A percentile compares a stretch with the other conserved stretches of the same genome.
These are phyloP conservation scores for Daldinia loculata DNA, from an alignment of 495 filamentous ascomycete genomes.

Conservation along the genomic window DNA sequence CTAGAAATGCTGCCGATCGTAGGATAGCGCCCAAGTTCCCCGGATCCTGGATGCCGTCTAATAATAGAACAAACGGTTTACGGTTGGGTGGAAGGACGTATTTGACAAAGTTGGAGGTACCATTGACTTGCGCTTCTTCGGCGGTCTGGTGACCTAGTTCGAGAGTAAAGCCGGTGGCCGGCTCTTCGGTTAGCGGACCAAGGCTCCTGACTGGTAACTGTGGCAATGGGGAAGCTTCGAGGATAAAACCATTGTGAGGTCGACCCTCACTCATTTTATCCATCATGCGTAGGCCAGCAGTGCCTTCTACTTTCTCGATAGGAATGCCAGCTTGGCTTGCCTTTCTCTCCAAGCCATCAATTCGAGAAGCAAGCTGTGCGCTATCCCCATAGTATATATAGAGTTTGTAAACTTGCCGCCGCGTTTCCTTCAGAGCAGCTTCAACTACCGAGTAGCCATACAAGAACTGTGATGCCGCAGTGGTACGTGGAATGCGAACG, in stretches of 20 bases:
- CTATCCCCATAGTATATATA: conserved; percentile 74
- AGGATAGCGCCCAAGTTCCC: conserved; percentile 92
- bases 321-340: conserved; percentile 65
- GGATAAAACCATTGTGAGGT: conserved; percentile 89
- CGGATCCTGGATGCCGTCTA: conserved; percentile 87
- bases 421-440: conserved; percentile 74
- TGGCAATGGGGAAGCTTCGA: conserved; percentile 87
- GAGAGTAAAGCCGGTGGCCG: conserved; percentile 62
- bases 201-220: conserved; percentile 73
- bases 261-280: conserved; percentile 84
- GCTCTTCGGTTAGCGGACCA: conserved; percentile 52
- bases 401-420: conserved; percentile 81
- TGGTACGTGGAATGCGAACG: conserved; percentile 77
- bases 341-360: conserved; percentile 61
- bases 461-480: conserved; percentile 88
- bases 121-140: conserved; percentile 78
- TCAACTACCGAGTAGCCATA: conserved; percentile 86
- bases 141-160: conserved; percentile 70
- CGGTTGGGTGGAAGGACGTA: conserved; percentile 56
- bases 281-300: conserved; percentile 67
- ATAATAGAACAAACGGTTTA: conserved; percentile 79
- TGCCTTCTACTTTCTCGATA: conserved; percentile 56
- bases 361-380: conserved; percentile 51
- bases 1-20: conserved; percentile 84
- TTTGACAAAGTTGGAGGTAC: conserved; percentile 56